Conservation (phyloP, 108 stramenopile species). For the Fistulifera pelliculosa region DNA sequence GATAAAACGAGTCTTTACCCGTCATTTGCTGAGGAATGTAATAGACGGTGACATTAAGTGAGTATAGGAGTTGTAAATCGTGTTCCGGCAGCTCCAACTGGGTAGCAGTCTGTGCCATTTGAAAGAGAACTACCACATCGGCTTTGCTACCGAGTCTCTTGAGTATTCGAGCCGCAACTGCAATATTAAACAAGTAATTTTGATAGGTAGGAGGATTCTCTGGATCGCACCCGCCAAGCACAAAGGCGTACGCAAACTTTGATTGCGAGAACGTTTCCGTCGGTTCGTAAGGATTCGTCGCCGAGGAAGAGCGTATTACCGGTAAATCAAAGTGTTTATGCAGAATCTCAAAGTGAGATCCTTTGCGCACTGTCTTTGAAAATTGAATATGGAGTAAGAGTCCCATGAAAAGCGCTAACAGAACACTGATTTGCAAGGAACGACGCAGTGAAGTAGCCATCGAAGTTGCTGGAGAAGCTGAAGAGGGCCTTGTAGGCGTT, state of each 20-base stretch:
- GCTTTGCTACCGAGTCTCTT: constrained; percentile 23
- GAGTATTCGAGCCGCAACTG: constrained; percentile 27
- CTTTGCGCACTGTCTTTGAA: too few relatives aligned
- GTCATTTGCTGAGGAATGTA: constrained; percentile 21
- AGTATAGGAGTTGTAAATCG: constrained; percentile 15
- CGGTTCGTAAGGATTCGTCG: not conserved
- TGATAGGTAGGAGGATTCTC: constrained; percentile 16
- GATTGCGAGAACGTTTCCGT: not conserved
- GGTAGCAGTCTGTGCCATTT: constrained; percentile 22
- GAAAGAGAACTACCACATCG: constrained; percentile 29
- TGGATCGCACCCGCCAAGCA: constrained; percentile 34
- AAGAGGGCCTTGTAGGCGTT: too few relatives aligned
- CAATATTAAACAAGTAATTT: constrained; percentile 32
- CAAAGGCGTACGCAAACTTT: constrained; percentile 27
- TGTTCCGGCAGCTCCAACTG: constrained; percentile 20
- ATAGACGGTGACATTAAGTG: constrained; percentile 17
- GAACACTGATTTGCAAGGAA: too few relatives aligned
- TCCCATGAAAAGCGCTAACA: too few relatives aligned
- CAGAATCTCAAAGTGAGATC: too few relatives aligned
- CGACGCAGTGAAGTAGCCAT: too few relatives aligned
- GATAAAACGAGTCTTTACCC: constrained; percentile 8
- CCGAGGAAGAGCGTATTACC: too few relatives aligned
- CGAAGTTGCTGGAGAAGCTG: too few relatives aligned
- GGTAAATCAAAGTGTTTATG: too few relatives aligned
- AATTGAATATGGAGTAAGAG: too few relatives aligned